Evolutionary conservation across 169 alveolate species (phyloP).

Genomic region (Miamiensis avidus): DNA sequence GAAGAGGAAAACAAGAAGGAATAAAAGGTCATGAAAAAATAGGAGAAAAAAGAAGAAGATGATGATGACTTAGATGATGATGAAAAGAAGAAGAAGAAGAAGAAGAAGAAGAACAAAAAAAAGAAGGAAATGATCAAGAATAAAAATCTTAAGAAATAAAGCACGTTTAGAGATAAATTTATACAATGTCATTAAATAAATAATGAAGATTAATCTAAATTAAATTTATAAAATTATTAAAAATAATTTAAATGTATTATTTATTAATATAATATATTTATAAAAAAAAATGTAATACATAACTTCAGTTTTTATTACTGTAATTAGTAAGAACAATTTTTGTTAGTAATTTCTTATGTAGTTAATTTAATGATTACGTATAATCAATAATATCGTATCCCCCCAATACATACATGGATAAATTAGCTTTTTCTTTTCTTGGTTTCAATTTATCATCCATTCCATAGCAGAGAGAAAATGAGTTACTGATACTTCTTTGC

Average conservation of each 20-base stretch:
- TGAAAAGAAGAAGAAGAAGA: background rate
- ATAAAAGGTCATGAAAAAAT: no score
- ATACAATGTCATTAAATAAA: background rate
- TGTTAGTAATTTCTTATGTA: background rate
- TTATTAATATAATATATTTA: no score
- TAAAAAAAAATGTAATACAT: no score
- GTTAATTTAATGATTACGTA: background rate
- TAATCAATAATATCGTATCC: background rate
- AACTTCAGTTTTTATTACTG: no score
- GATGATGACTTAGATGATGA: background rate
- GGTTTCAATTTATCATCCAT: background rate
- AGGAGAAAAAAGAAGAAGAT: background rate
- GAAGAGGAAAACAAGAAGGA: background rate
- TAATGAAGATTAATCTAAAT: no score
- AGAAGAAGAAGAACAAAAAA: background rate
- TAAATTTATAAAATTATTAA: no score
- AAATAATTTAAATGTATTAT: no score
- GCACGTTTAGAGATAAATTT: no score
- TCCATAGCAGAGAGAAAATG: background rate
- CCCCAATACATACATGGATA: background rate
- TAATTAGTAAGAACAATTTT: background rate
- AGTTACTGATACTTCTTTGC: background rate
- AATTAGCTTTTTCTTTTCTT: background rate
- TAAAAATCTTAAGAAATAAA: background rate
- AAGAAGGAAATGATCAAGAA: background rate